These are phyloP conservation scores for Kalmusia sp. DNA, from an alignment of 2,329 filamentous ascomycete species.

Conservation along the genomic window DNA sequence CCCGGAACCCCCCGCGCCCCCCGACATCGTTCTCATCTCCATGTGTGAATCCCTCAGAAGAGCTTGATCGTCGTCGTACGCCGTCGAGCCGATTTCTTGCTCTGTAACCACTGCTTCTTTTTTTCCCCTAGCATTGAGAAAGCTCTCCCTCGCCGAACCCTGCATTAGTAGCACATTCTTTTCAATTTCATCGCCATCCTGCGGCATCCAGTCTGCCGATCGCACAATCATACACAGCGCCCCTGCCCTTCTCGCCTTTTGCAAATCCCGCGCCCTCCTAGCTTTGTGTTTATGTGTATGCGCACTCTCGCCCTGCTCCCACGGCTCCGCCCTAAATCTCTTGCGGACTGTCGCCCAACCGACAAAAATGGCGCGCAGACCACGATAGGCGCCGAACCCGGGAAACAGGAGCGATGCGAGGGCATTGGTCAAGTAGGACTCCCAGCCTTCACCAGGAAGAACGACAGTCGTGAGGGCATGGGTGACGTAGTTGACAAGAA, in stretches of 20 bases:
- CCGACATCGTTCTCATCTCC: constrained; percentile 6
- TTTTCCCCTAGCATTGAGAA: constrained; percentile 7
- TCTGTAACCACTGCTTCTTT: constrained; percentile 3
- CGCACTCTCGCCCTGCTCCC: constrained; percentile 2
- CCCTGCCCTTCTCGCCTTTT: constrained; percentile 9
- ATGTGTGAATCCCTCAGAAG: constrained; percentile 1
- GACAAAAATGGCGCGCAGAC: constrained; percentile 5
- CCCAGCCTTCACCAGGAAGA: constrained; percentile 8
- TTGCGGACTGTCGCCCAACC: constrained; percentile 8
- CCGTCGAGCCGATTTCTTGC: not conserved
- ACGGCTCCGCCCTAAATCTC: constrained; percentile 1
- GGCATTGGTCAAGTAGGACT: constrained; percentile 6
- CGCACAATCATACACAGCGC: constrained; percentile 12
- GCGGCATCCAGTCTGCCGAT: not conserved
- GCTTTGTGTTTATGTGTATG: constrained; percentile 7
- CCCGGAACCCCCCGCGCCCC: not conserved
- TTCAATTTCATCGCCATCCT: constrained; percentile 7
- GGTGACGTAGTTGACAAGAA: constrained; percentile 6
- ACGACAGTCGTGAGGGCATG: constrained; percentile 6
- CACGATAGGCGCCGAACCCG: constrained; percentile 6
- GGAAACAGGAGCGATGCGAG: constrained; percentile 6
- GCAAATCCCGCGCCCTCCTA: constrained; percentile 6
- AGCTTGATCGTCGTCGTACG: constrained; percentile 2
- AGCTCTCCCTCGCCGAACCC: constrained; percentile 6
- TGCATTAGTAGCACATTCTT: constrained; percentile 1